These are phyloP conservation scores for Rubia tinctorum DNA, from an alignment of 305 asterid species.

Conservation along the genomic window DNA sequence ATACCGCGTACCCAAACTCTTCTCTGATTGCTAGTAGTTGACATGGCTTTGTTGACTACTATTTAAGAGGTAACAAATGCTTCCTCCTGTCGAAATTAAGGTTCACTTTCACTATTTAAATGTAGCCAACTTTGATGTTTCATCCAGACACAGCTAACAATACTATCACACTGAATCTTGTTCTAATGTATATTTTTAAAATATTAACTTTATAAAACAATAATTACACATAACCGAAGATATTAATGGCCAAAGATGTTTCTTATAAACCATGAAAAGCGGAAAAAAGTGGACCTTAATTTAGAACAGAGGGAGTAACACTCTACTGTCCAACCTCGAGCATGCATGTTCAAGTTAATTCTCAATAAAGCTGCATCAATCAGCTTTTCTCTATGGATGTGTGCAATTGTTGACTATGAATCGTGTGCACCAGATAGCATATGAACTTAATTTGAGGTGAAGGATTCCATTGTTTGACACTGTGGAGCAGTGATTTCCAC, in stretches of 20 bases:
- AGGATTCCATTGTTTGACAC: constrained; percentile 70
- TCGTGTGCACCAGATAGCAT: background rate
- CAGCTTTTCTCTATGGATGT: background rate
- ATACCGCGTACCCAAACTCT: too few relatives aligned
- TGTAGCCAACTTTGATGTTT: background rate
- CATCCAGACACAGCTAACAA: background rate
- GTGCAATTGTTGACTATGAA: background rate
- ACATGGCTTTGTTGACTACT: too few relatives aligned
- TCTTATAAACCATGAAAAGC: background rate
- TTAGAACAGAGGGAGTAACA: background rate
- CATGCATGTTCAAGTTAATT: background rate
- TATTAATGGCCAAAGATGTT: background rate
- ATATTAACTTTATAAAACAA: background rate
- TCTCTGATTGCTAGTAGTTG: too few relatives aligned
- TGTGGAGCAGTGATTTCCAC: constrained; percentile 70
- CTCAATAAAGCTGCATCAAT: background rate
- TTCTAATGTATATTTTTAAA: background rate
- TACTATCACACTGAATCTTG: background rate
- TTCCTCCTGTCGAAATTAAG: background rate
- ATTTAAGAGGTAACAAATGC: background rate
- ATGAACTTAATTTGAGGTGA: constrained; percentile 23
- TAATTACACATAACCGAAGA: background rate
- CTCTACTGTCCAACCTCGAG: background rate
- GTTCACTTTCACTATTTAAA: background rate
- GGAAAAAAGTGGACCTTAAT: background rate